phyloP scores from a whole-genome alignment of 1,284 basidiomycete species.

The Irpex rosettiformis region DNA sequence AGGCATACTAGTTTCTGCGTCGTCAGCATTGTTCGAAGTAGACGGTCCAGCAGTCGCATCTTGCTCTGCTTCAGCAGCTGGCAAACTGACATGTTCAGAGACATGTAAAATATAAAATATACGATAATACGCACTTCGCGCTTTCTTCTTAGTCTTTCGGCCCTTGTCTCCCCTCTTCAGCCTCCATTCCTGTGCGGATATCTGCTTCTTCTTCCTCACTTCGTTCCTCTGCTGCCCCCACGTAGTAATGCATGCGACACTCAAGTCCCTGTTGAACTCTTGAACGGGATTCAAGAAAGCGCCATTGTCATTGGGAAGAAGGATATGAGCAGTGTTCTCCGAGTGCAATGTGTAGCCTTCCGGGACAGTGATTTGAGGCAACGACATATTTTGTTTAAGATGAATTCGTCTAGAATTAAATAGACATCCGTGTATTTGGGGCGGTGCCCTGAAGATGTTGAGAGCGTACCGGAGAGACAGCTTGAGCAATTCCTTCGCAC shows the following conservation, averaged over 20 bases:
- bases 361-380: constrained; percentile 48
- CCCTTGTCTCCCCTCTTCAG: constrained; percentile 29
- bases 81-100: background rate
- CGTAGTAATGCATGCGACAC: constrained; percentile 83
- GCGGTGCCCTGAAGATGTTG: background rate
- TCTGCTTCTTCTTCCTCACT: constrained; percentile 63
- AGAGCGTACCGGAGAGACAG: background rate
- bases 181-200: constrained; percentile 38
- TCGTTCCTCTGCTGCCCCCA: constrained; percentile 80
- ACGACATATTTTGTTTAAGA: background rate
- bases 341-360: constrained; percentile 78
- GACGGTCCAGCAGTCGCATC: background rate
- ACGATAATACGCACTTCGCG: constrained; percentile 27
- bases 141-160: constrained; percentile 26
- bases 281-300: constrained; percentile 98
- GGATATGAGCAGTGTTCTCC: constrained; percentile 82
- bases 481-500: background rate
- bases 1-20: background rate
- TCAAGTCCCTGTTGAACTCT: constrained; percentile 96
- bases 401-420: background rate
- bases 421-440: background rate
- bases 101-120: background rate
- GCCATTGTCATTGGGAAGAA: constrained; percentile 72
- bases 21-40: background rate
- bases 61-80: background rate